Evolutionary conservation across 129 eudicot genomes (phyloP), one percentile per base, ranked within the genome.

Genomic region (Artemisia annua): DNA sequence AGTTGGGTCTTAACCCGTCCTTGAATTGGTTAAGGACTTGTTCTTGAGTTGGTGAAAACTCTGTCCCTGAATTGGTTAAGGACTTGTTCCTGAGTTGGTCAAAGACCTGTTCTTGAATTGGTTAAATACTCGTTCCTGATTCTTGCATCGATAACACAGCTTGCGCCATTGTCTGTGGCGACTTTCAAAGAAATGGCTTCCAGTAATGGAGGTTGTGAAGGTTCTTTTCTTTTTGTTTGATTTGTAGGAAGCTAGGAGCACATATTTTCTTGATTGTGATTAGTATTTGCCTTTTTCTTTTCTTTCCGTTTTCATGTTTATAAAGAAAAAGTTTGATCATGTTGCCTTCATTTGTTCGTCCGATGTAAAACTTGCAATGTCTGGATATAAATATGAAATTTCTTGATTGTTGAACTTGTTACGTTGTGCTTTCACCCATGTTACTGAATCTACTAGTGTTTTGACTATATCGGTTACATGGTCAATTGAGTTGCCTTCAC

Each of bases 301-400:
- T 20, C 22, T 20, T 20, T 20, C 22, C 22, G 22, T 20, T 0
- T 20, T 20, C 22, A 20, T 20, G 22, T 20, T 20, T 20, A 20
- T 20, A 20, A 20, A 20, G 22, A 20, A 20, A 20, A 20, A 20
- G 22, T 20, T 20, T 20, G 72, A 58, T 74, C 59, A 57, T n/a
- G n/a, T 43, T 76, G 67, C 55, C 53, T 58, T 82, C 72, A 51
- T 65, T 22, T 66, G 56, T 55, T 66, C 62, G 49, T 66, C 66
- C 26, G 58, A 66, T 79, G 83, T 79, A 79, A 79, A 65, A 17
- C 54, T 71, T 71, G 28, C 48, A 28, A 26, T 78, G 70, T 78
- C 44, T 52, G 22, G 22, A 20, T 20, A 20, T 20, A 20, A 20
- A 20, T 20, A 20, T 20, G 22, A 20, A 20, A 20, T 20, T 20